Percentiles rank a stretch among this genome's conserved stretches.
These are phyloP conservation scores for Tylopilus felleus DNA, from an alignment of 768 basidiomycete genomes.

Conservation along the genomic window DNA sequence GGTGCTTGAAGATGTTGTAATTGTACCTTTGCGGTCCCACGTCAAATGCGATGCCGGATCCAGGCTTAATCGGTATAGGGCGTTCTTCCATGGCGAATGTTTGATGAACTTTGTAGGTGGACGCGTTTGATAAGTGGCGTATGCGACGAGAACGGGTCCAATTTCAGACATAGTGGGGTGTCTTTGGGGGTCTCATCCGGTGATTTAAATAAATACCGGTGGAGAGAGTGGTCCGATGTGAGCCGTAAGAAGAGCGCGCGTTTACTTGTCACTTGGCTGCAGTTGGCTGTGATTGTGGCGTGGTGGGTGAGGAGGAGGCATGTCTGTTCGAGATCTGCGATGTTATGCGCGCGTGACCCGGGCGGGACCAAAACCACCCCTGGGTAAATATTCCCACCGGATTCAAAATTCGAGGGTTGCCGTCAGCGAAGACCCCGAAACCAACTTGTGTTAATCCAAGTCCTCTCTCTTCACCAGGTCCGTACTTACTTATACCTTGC, in stretches of 20 bases:
- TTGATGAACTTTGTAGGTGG: slow-evolving; percentile 21
- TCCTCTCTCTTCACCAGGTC: not conserved
- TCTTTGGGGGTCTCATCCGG: slow-evolving; percentile 19
- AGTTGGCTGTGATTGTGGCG: slow-evolving; percentile 6
- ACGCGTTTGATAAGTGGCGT: slow-evolving; percentile 32
- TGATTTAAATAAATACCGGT: not conserved
- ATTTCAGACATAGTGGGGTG: slow-evolving; percentile 24
- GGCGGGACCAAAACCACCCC: slow-evolving; percentile 26
- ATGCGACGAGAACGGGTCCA: slow-evolving; percentile 29
- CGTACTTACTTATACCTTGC: slow-evolving; percentile 33
- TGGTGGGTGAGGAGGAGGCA: not conserved
- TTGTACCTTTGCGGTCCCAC: slow-evolving; percentile 19
- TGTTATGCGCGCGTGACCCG: slow-evolving; percentile 19
- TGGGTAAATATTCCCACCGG: slow-evolving; percentile 20
- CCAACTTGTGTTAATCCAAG: not conserved
- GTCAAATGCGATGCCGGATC: slow-evolving; percentile 8
- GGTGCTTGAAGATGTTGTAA: slow-evolving; percentile 4
- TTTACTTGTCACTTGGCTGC: not conserved
- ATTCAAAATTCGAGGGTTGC: slow-evolving; percentile 20
- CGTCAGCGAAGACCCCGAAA: slow-evolving; percentile 22
- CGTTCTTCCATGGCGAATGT: not conserved
- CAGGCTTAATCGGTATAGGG: not conserved
- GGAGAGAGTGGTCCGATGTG: slow-evolving; percentile 8
- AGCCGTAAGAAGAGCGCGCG: slow-evolving; percentile 11
- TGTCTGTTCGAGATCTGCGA: slow-evolving; percentile 19